Base-by-base conservation (phyloP, 1,139 yeast genomes). In the Yamadazyma mexicana region DNA sequence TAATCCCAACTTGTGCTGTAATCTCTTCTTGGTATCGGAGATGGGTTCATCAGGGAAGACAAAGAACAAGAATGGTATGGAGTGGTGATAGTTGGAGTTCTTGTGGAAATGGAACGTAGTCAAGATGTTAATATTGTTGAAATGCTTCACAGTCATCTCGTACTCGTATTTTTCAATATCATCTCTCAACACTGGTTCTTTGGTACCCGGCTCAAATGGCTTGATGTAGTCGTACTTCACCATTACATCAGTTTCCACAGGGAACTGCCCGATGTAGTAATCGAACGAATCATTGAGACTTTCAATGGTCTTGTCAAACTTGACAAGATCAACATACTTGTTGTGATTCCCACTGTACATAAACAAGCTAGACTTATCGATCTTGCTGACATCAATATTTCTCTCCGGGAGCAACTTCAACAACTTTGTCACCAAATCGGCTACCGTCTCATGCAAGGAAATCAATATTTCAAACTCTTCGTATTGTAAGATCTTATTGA, bases 21-120 rank as follows among this genome's bases (percentile, higher is more conserved):
- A 66, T 46, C 98, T 76, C 20, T 66, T 73, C 52, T 75, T 82
- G 2, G 95, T 83, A n/a, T 77, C 81, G 3, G 60, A 55, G 39
- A 87, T 77, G 34, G 64, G 63, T 58, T 94, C 98, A 16, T 72
- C 73, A 3, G 85, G 83, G 39, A 74, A 68, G 7, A 87, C 62
- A 11, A 81, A 77, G 55, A 92, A 85, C 17, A 85, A 66, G 58
- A 92, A 92, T 5, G 98, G 96, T 26, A 85, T 71, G n/a, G 98
- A 94, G 58, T 94, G 98, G 16, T 80, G 71, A 48, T 81, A 77
- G 33, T 71, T 73, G 16, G 83, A 73, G 35, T 81, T 87, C 51
- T 83, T 86, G 58, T 83, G 77, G 64, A 83, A 92, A 56, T 92
- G 98, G 56, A 81, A 76, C 2, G 66, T 75, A 0, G 77, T 73